A percentile compares a stretch with the other conserved stretches of the same genome.
Evolutionary conservation across 345 rosid genomes (phyloP).

Genomic region (Linum lewisii): DNA sequence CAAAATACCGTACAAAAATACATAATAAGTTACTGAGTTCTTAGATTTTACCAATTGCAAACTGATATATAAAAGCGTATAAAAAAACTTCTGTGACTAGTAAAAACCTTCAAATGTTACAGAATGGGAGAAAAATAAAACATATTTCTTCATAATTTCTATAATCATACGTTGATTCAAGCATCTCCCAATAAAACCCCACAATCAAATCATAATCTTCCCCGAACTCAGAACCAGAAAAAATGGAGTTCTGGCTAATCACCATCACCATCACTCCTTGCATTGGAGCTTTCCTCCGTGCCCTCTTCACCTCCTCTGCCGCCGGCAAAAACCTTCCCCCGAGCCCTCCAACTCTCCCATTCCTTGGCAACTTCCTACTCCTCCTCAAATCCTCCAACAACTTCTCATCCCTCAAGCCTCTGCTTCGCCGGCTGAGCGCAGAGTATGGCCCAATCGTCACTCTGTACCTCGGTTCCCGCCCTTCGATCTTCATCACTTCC

Average conservation of each 20-base stretch:
- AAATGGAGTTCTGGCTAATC: slow-evolving; percentile 8
- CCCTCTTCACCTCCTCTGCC: background rate
- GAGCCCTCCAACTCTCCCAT: slow-evolving; percentile 2
- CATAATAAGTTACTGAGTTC: too few relatives aligned
- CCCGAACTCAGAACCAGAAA: background rate
- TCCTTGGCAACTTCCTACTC: slow-evolving; percentile 7
- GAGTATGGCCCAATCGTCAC: slow-evolving; percentile 13
- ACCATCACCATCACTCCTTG: slow-evolving; percentile 2
- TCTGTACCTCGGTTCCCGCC: slow-evolving; percentile 10
- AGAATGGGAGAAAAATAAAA: too few relatives aligned
- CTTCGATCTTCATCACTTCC: slow-evolving; percentile 13
- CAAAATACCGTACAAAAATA: too few relatives aligned
- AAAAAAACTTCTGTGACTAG: too few relatives aligned
- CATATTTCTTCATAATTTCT: too few relatives aligned
- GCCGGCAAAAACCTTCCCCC: background rate
- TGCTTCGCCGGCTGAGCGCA: slow-evolving; percentile 11
- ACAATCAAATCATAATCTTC: too few relatives aligned
- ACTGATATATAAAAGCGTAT: too few relatives aligned
- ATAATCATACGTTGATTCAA: too few relatives aligned
- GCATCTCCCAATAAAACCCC: too few relatives aligned
- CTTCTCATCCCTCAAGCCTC: slow-evolving; percentile 8
- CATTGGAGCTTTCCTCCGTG: background rate
- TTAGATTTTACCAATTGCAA: too few relatives aligned
- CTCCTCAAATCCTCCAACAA: slow-evolving; percentile 8
- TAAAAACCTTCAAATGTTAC: too few relatives aligned